phyloP scores from a whole-genome alignment of 176 grass and related monocot genomes.

The Themeda triandra region DNA sequence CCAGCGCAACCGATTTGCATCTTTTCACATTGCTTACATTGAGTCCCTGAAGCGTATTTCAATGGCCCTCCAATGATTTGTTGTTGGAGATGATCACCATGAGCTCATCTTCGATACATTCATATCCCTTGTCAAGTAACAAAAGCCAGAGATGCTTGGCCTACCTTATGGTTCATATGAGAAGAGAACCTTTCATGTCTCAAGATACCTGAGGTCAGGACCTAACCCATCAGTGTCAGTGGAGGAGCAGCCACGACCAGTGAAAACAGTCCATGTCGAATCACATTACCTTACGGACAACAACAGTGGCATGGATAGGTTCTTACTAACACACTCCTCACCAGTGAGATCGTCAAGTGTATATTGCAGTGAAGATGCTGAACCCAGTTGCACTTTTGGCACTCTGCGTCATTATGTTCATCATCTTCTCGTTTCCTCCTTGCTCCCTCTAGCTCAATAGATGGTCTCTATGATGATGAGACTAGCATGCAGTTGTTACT shows the following conservation, averaged over 20 bases:
- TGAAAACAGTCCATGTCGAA: conserved; percentile 64
- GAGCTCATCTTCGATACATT: conserved; percentile 69
- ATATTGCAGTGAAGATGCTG: conserved; percentile 67
- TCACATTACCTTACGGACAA: conserved; percentile 61
- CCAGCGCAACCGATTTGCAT: conserved; percentile 69
- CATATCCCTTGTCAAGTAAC: conserved; percentile 52
- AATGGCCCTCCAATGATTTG: conserved; percentile 61
- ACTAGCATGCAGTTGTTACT: conserved; percentile 69
- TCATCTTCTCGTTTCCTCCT: conserved; percentile 75
- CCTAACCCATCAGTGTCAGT: conserved; percentile 74
- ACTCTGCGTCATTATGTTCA: conserved; percentile 69
- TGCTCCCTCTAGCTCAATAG: conserved; percentile 65
- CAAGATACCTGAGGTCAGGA: conserved; percentile 68
- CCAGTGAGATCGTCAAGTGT: conserved; percentile 18
- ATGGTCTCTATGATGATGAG: conserved; percentile 81
- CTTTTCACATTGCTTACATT: conserved; percentile 79
- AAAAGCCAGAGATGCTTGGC: conserved; percentile 55
- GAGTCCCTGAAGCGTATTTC: conserved; percentile 82
- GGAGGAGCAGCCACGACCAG: conserved; percentile 51
- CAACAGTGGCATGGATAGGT: too few relatives aligned
- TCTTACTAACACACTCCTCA: too few relatives aligned
- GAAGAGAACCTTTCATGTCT: conserved; percentile 65
- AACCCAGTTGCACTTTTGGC: conserved; percentile 76
- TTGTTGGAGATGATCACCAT: conserved; percentile 62
- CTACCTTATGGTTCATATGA: conserved; percentile 61